Evolutionary conservation across 2,329 filamentous ascomycete genomes (phyloP).

Genomic region (Trichoderma hamatum): DNA sequence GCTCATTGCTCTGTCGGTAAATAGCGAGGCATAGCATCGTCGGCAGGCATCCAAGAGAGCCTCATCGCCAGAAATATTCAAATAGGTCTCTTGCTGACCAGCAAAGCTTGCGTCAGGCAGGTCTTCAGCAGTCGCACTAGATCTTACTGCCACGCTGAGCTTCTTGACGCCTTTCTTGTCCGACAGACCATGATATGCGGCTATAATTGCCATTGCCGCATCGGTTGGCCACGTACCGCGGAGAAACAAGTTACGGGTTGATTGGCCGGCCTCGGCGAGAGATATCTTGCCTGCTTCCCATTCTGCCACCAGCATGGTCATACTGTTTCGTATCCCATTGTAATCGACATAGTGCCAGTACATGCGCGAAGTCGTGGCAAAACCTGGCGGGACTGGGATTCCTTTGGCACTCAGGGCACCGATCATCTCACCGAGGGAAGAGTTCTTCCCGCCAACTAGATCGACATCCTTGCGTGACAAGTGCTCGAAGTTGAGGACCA

Average conservation of each 20-base stretch:
- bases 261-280: slow-evolving; percentile 39
- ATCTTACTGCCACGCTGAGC: slow-evolving; percentile 43
- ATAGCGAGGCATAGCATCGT: slow-evolving; percentile 45
- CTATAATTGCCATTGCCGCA: slow-evolving; percentile 36
- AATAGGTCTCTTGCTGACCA: slow-evolving; percentile 43
- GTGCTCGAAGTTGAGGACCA: slow-evolving; percentile 14
- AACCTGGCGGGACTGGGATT: slow-evolving; percentile 41
- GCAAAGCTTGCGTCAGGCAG: slow-evolving; percentile 45
- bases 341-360: slow-evolving; percentile 41
- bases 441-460: slow-evolving; percentile 45
- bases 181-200: slow-evolving; percentile 37
- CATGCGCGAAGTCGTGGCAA: slow-evolving; percentile 41
- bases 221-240: slow-evolving; percentile 38
- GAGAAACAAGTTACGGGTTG: slow-evolving; percentile 38
- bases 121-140: slow-evolving; percentile 45
- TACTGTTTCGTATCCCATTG: slow-evolving; percentile 39
- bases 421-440: slow-evolving; percentile 46
- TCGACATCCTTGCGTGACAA: slow-evolving; percentile 2
- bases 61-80: slow-evolving; percentile 41
- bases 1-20: slow-evolving; percentile 44
- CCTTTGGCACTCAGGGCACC: slow-evolving; percentile 35
- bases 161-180: slow-evolving; percentile 30
- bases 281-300: slow-evolving; percentile 37
- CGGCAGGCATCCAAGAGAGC: slow-evolving; percentile 41
- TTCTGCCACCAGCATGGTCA: slow-evolving; percentile 35